Base-by-base conservation (phyloP, 2,329 filamentous ascomycete species). In the Ampelomyces quisqualis region DNA sequence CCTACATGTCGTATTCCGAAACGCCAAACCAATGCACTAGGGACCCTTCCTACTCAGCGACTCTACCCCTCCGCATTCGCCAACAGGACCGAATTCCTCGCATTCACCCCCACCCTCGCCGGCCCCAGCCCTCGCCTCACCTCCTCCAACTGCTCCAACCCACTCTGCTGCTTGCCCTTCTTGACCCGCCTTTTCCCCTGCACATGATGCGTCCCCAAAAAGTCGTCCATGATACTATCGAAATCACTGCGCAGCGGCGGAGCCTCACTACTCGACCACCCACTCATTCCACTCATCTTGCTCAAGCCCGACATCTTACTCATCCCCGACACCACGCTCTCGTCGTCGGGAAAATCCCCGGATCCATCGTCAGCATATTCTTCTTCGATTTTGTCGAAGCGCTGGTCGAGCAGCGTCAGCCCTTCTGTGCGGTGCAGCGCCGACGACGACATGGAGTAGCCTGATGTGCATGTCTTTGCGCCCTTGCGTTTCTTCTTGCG, bases 401-500 rank as follows among this genome's bases (percentile, higher is more conserved):
- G 81, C 32, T 86, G 86, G 65, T 98, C 94, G 5, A 98, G 76
- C 1, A 94, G 78, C 1, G 83, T 84, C 45, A 94, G 79, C 28
- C 90, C 88, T 60, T 96, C 91, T 1, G 90, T 98, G 40, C 93
- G 82, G 36, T 88, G 84, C 13, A 95, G 76, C 0, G 89, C 86
- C 0, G 90, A 94, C 1, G 88, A 94, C 0, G 87, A 90, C 90
- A 95, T 95, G 37, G 87, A 93, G 70, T 93, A 95, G 43, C 80
- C 83, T 1, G 90, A 93, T 1, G 87, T 85, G 51, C 86, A 88
- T 3, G 91, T 97, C 67, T 94, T 73, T 2, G 93, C 91, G 31
- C 90, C 91, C 75, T 95, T 97, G 63, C 91, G 83, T 80, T 95
- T 96, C 83, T 97, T 97, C 47, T 79, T 80, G 37, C 88, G 82